A percentile compares a stretch with the other conserved stretches of the same genome.
phyloP scores from a whole-genome alignment of 768 basidiomycete genomes.

The Pisolithus sp. region DNA sequence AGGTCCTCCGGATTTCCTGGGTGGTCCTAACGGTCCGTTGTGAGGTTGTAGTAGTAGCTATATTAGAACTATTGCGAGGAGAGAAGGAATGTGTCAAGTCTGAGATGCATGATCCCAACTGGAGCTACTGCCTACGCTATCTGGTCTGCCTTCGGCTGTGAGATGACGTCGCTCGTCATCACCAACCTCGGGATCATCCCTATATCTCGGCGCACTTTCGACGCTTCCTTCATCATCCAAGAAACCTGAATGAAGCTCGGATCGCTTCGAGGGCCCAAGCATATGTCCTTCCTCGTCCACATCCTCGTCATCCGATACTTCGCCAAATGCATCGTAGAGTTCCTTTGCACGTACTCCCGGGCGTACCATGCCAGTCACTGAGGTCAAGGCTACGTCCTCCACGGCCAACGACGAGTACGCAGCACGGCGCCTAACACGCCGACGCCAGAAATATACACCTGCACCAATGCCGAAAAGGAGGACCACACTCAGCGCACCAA shows the following conservation, averaged over 20 bases:
- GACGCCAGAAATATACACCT: conserved; percentile 76
- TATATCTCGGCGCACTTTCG: conserved; percentile 30
- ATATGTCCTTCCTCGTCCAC: conserved; percentile 53
- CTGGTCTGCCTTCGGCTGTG: conserved; percentile 10
- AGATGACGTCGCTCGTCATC: conserved; percentile 3
- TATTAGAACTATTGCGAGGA: neutral
- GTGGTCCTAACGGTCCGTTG: no score
- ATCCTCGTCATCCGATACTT: conserved; percentile 77
- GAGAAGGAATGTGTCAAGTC: conserved; percentile 7
- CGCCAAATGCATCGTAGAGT: conserved; percentile 94
- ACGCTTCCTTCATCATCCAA: conserved; percentile 60
- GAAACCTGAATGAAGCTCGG: conserved; percentile 74
- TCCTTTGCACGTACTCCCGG: conserved; percentile 66
- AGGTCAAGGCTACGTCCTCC: conserved; percentile 74
- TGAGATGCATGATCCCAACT: conserved; percentile 73
- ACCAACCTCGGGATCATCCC: conserved; percentile 46
- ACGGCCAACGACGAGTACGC: conserved; percentile 56
- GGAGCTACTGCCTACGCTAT: conserved; percentile 40
- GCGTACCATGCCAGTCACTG: conserved; percentile 39
- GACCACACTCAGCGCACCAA: conserved; percentile 76
- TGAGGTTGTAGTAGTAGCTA: no score
- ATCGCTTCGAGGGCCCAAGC: conserved; percentile 29
- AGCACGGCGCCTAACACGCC: conserved; percentile 37
- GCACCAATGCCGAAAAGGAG: conserved; percentile 63
- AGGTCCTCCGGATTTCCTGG: no score